phyloP scores from a whole-genome alignment of 2,329 filamentous ascomycete genomes.

The Venturia carpophila region DNA sequence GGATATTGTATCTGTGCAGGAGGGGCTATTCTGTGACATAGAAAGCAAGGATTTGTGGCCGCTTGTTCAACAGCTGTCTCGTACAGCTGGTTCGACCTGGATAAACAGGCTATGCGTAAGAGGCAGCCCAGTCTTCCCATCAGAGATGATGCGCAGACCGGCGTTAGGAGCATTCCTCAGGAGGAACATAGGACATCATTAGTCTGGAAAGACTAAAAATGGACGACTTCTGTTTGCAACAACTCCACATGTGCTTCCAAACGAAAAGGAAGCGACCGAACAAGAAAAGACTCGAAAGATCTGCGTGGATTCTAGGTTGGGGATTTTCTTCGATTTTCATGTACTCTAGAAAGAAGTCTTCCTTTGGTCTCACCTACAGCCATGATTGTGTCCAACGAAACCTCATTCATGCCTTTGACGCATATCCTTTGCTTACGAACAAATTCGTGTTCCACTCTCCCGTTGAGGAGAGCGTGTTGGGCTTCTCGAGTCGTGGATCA shows the following conservation, averaged over 20 bases:
- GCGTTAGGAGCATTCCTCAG: not conserved
- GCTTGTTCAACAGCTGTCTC: not conserved
- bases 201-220: not conserved
- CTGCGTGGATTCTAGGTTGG: not conserved
- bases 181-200: not conserved
- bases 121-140: not conserved
- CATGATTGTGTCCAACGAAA: no score
- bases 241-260: no score
- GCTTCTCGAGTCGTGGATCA: no score
- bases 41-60: constrained; percentile 3
- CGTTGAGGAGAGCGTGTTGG: no score
- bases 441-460: no score
- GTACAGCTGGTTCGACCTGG: not conserved
- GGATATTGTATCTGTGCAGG: not conserved
- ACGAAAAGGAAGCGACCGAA: no score
- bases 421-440: no score
- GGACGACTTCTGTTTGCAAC: no score
- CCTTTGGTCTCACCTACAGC: no score
- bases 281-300: not conserved
- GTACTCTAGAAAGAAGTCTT: no score
- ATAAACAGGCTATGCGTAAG: not conserved
- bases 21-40: constrained; percentile 8
- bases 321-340: no score
- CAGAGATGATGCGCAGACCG: not conserved
- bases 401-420: no score